Conservation (phyloP, 257 asterid species). For the Ehretia macrophylla region DNA sequence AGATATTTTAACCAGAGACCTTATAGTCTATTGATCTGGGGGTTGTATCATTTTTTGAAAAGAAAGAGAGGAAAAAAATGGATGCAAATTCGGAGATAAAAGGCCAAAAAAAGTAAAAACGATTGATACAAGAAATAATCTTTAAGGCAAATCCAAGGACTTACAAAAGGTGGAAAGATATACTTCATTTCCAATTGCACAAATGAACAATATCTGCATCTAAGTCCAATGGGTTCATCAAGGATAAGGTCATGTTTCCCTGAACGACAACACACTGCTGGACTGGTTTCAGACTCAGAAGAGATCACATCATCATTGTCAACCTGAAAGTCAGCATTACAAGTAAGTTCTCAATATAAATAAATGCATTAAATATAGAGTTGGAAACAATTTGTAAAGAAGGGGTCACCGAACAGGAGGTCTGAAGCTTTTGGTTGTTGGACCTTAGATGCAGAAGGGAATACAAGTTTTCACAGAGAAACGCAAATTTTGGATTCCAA, state of each 20-base stretch:
- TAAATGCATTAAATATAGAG: too few species aligned
- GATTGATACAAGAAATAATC: neutral
- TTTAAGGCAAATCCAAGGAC: constrained; percentile 7
- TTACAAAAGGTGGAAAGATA: constrained; percentile 58
- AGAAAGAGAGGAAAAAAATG: too few species aligned
- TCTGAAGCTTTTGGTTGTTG: too few species aligned
- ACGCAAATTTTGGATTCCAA: too few species aligned
- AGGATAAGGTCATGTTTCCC: constrained; percentile 42
- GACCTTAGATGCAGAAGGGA: too few species aligned
- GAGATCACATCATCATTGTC: constrained; percentile 15
- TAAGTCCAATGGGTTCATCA: constrained; percentile 61
- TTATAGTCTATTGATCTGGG: too few species aligned
- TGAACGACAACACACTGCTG: constrained; percentile 25
- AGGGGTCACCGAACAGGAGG: too few species aligned
- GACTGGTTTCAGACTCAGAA: constrained; percentile 11
- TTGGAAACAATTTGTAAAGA: too few species aligned
- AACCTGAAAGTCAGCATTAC: constrained; percentile 21
- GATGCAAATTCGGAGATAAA: too few species aligned
- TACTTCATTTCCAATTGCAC: constrained; percentile 47
- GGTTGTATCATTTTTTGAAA: too few species aligned
- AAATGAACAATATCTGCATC: constrained; percentile 43
- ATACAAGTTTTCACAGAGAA: too few species aligned
- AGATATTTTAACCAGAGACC: too few species aligned
- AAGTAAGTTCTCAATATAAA: neutral
- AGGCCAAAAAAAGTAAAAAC: neutral